phyloP scores from a whole-genome alignment of 768 basidiomycete genomes.

The Lactarius sanguifluus region DNA sequence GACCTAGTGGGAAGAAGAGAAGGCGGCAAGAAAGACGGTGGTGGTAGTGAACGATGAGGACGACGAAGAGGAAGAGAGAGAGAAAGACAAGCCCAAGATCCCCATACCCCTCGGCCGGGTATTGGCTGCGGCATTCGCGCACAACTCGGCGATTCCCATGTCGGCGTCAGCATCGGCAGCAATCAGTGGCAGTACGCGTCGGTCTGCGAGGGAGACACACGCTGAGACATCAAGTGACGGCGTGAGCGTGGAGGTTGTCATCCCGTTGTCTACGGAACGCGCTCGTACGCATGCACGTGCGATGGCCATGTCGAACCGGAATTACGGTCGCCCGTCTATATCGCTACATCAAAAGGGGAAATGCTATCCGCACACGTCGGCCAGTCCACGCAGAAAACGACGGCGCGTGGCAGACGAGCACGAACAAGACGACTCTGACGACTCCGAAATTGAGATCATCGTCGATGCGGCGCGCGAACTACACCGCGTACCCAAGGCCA shows the following conservation, averaged over 20 bases:
- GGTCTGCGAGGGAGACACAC: not conserved
- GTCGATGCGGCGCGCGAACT: not conserved
- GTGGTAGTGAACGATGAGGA: not conserved
- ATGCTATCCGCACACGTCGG: not conserved
- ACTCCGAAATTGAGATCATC: constrained; percentile 3
- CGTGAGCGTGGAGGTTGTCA: not conserved
- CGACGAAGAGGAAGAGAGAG: not conserved
- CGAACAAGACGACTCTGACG: not conserved
- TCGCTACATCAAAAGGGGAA: not conserved
- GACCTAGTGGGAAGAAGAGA: not conserved
- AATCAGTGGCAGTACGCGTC: not conserved
- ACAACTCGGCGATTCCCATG: constrained; percentile 14
- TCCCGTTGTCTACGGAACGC: not conserved
- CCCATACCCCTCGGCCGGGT: constrained; percentile 3
- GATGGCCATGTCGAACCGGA: too few relatives aligned
- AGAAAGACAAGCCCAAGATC: not conserved
- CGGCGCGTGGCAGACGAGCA: constrained; percentile 5
- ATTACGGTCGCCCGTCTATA: too few relatives aligned
- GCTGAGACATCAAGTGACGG: not conserved
- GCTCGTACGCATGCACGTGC: too few relatives aligned
- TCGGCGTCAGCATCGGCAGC: not conserved
- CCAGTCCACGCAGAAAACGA: constrained; percentile 10
- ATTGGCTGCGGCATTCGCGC: constrained; percentile 14
- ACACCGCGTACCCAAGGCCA: not conserved
- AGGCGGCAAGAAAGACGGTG: not conserved